phyloP scores from a whole-genome alignment of 768 basidiomycete species.

The Termitomyces titanicus region DNA sequence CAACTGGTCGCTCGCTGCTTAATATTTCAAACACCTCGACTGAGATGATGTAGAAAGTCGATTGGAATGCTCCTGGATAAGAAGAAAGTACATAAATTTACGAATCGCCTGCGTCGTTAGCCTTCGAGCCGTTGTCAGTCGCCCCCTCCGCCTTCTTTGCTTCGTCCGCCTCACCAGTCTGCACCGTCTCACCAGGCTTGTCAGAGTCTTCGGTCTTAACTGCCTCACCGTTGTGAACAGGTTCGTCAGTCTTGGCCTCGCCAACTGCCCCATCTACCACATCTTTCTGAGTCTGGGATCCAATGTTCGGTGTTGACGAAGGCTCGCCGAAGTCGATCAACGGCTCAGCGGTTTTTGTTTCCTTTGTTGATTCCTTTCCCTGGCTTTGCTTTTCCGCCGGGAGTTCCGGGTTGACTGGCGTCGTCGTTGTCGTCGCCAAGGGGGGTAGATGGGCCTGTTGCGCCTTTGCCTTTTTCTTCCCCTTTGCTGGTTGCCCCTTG shows the following conservation, averaged over 20 bases:
- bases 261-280: neutral
- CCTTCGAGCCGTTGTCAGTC: neutral
- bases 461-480: neutral
- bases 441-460: neutral
- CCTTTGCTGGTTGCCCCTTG: neutral
- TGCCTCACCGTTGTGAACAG: neutral
- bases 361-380: neutral
- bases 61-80: neutral
- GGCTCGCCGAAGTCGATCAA: neutral
- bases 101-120: conserved; percentile 4
- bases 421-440: neutral
- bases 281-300: neutral
- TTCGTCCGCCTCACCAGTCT: neutral
- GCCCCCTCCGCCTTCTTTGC: neutral
- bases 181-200: neutral
- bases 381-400: neutral
- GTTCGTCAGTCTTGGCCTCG: neutral
- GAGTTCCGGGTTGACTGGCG: neutral
- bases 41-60: too few relatives aligned
- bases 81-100: neutral
- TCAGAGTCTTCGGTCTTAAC: neutral
- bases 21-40: neutral
- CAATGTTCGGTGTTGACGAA: too few relatives aligned
- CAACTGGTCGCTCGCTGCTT: neutral
- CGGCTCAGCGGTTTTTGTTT: neutral